Percentiles rank a stretch among this genome's conserved stretches.
Evolutionary conservation across 805 yeast species (phyloP).

Genomic region (Kodamaea sagamina): DNA sequence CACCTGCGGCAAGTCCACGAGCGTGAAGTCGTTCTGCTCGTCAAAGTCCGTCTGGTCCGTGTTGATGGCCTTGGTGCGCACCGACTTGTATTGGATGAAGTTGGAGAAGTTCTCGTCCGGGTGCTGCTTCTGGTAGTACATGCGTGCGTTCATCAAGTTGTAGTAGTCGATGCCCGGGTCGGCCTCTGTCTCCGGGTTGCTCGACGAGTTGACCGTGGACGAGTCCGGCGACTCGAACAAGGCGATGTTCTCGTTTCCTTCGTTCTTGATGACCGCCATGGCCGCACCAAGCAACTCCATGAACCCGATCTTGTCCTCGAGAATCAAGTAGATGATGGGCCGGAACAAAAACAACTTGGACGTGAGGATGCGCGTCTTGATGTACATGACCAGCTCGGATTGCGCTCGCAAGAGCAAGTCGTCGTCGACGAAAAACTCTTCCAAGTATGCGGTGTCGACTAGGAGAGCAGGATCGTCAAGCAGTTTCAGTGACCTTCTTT

Average conservation of each 20-base stretch:
- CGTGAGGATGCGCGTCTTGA: constrained; percentile 37
- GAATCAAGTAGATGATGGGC: constrained; percentile 35
- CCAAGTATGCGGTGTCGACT: constrained; percentile 24
- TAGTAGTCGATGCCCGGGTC: constrained; percentile 21
- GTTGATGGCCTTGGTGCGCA: constrained; percentile 15
- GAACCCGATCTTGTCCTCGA: constrained; percentile 31
- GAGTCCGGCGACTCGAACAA: constrained; percentile 14
- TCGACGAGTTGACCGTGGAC: constrained; percentile 10
- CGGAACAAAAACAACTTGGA: constrained; percentile 37
- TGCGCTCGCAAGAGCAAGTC: constrained; percentile 35
- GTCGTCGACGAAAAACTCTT: constrained; percentile 37
- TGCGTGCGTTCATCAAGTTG: constrained; percentile 28
- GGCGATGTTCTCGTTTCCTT: not conserved
- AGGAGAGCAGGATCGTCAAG: constrained; percentile 7
- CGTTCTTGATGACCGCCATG: constrained; percentile 16
- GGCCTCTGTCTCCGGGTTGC: constrained; percentile 12
- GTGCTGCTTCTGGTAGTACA: constrained; percentile 27
- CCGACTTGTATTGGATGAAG: constrained; percentile 21
- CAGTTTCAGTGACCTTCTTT: constrained; percentile 10
- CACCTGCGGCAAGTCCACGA: constrained; percentile 26
- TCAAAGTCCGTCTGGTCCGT: constrained; percentile 10
- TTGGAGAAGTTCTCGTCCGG: constrained; percentile 36
- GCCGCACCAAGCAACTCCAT: constrained; percentile 31
- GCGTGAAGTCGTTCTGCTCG: constrained; percentile 19
- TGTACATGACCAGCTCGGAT: constrained; percentile 40